Base-by-base conservation (phyloP, 805 yeast genomes). In the Lipomyces orientalis region DNA sequence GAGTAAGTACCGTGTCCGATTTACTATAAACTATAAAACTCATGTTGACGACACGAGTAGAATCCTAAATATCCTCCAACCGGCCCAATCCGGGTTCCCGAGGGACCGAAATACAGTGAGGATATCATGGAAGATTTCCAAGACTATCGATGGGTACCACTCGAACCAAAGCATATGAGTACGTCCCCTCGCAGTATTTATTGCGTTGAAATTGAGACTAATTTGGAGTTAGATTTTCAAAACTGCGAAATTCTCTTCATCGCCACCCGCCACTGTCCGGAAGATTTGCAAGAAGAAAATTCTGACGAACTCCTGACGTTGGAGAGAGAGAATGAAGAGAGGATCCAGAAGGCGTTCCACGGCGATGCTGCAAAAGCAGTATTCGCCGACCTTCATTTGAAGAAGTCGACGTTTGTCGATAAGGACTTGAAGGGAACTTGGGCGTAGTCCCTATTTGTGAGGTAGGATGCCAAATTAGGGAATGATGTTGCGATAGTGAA, bases 141-240 rank as follows among this genome's bases (percentile, higher is more conserved):
- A 14, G 57, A 57, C 22, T 49, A 62, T 55, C 37, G 64, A 34
- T 62, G 64, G 64, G 35, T 59, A 16, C 65, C 64, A 16, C 55
- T 62, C 12, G 43, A 37, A 22, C 64, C 64, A 16, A 25, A 62
- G 49, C 64, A 62, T 57, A 34, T 62, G 55, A 55, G 64, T 62
- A 55, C 5, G 61, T 25, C 29, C 29, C 25, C 29, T 14, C 52
- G 19, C 12, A 14, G 6, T 14, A 39, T 7, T 39, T 7, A 9
- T 19, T 16, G 19, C 22, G 2, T 16, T 8, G 12, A 19, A 57
- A 31, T 25, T 33, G 16, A 54, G 12, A 19, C 64, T 54, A 8
- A 12, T 16, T 12, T 35, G 7, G 29, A 6, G n/a, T 7, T 10
- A 62, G 64, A 35, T 29, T 62, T 58, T 43, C 37, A 57, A 34